Evolutionary conservation across 2,329 filamentous ascomycete genomes (phyloP).

Genomic region (Myrmaecium sp.): DNA sequence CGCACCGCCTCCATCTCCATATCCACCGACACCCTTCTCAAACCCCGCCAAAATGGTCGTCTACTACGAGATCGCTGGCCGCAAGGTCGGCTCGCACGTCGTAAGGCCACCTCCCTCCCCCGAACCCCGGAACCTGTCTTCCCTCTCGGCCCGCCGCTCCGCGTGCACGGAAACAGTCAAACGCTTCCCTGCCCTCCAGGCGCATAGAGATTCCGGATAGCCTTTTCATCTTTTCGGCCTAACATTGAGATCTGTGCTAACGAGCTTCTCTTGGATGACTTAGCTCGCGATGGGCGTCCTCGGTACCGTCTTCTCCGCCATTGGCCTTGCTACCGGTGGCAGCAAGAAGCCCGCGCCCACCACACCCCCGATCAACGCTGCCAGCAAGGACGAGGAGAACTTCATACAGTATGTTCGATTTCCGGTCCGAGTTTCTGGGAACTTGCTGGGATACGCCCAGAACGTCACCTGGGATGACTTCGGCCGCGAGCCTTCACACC

Average conservation of each 20-base stretch:
- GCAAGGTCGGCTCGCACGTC: slow-evolving; percentile 36
- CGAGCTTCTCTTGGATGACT: slow-evolving; percentile 4
- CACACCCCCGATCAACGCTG: slow-evolving; percentile 42
- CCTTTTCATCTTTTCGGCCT: too few species aligned
- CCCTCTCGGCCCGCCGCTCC: too few species aligned
- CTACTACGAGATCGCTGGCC: slow-evolving; percentile 33
- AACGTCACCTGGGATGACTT: neutral
- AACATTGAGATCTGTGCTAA: too few species aligned
- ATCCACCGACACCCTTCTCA: slow-evolving; percentile 6
- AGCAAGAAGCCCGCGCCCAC: slow-evolving; percentile 24
- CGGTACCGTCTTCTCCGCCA: slow-evolving; percentile 15
- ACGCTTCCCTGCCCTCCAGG: too few species aligned
- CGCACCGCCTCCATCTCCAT: slow-evolving; percentile 7
- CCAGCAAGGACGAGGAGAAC: slow-evolving; percentile 50
- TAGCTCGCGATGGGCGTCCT: slow-evolving; percentile 44
- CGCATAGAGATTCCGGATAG: too few species aligned
- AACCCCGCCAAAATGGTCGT: slow-evolving; percentile 29
- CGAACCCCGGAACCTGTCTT: slow-evolving; percentile 3
- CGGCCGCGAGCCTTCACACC: neutral
- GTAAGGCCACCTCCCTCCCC: slow-evolving; percentile 20
- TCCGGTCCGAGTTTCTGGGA: neutral
- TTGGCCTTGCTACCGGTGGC: slow-evolving; percentile 15
- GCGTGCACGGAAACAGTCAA: too few species aligned
- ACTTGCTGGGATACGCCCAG: neutral
- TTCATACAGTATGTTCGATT: slow-evolving; percentile 44